Evolutionary conservation across 768 basidiomycete species (phyloP).

Genomic region (Lactarius pseudohatsudake): DNA sequence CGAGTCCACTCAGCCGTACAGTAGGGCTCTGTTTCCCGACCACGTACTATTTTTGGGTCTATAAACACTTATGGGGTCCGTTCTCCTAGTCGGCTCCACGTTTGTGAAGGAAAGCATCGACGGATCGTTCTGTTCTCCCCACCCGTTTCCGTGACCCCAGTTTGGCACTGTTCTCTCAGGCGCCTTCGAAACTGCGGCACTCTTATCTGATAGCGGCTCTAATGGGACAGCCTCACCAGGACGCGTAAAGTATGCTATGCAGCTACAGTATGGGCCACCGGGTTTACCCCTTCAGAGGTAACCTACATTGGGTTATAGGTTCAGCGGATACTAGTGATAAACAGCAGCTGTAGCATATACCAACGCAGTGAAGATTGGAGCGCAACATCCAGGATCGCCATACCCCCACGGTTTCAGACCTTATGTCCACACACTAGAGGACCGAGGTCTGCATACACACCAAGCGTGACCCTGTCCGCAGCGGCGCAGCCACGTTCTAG

Average conservation of each 20-base stretch:
- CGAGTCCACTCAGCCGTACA: not conserved
- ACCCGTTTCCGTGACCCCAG: no score
- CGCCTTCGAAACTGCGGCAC: slow-evolving; percentile 40
- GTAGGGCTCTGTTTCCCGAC: slow-evolving; percentile 21
- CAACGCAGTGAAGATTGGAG: slow-evolving; percentile 36
- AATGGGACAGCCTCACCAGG: slow-evolving; percentile 55
- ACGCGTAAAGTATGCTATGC: slow-evolving; percentile 63
- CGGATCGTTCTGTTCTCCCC: slow-evolving; percentile 41
- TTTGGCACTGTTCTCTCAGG: slow-evolving; percentile 37
- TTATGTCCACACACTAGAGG: slow-evolving; percentile 42
- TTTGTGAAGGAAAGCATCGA: not conserved
- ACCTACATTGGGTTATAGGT: no score
- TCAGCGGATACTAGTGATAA: slow-evolving; percentile 34
- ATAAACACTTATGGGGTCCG: not conserved
- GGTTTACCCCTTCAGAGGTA: no score
- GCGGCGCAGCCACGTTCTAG: slow-evolving; percentile 4
- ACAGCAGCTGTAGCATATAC: slow-evolving; percentile 49
- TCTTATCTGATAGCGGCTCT: slow-evolving; percentile 52
- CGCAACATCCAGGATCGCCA: slow-evolving; percentile 32
- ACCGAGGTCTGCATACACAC: slow-evolving; percentile 27
- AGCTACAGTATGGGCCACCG: slow-evolving; percentile 49
- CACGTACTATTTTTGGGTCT: slow-evolving; percentile 12
- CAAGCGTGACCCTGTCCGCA: slow-evolving; percentile 11
- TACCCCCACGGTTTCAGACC: slow-evolving; percentile 35
- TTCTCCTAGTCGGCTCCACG: no score